Percentiles rank a stretch among this genome's conserved stretches.
Conservation (phyloP, 371 early-diverging fungal genomes). For the Fennellomyces sp. region DNA sequence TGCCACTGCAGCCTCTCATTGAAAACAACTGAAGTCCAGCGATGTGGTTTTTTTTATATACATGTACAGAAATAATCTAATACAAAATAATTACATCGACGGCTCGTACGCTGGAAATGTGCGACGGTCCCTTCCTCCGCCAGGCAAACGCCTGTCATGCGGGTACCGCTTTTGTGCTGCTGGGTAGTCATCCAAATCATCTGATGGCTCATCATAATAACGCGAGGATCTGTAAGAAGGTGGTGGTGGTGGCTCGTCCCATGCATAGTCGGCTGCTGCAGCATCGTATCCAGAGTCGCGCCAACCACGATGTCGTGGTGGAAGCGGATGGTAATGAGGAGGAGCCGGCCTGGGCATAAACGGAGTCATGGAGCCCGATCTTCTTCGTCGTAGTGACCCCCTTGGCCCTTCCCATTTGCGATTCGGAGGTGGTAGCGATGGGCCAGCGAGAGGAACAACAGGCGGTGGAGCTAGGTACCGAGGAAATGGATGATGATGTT, state of each 20-base stretch:
- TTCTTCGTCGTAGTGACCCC: neutral
- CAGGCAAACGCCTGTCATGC: neutral
- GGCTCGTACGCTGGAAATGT: neutral
- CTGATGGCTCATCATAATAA: constrained; percentile 5
- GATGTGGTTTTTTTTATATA: neutral
- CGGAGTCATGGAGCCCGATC: neutral
- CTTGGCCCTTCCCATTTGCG: neutral
- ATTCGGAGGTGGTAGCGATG: neutral
- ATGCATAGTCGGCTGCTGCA: neutral
- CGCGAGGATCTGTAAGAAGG: neutral
- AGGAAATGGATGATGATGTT: neutral
- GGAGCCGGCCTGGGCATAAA: neutral
- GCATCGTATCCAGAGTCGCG: neutral
- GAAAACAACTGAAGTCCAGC: neutral
- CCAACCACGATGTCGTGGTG: neutral
- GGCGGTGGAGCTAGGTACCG: constrained; percentile 1
- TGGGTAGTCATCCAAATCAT: constrained; percentile 1
- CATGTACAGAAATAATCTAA: neutral
- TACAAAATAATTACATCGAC: neutral
- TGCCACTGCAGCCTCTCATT: neutral
- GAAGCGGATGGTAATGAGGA: neutral
- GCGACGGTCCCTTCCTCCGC: neutral
- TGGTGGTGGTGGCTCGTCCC: constrained; percentile 2
- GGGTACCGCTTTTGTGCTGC: neutral
- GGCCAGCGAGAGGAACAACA: neutral